Base-by-base conservation (phyloP, 768 basidiomycete genomes). In the Tulasnella sp. region DNA sequence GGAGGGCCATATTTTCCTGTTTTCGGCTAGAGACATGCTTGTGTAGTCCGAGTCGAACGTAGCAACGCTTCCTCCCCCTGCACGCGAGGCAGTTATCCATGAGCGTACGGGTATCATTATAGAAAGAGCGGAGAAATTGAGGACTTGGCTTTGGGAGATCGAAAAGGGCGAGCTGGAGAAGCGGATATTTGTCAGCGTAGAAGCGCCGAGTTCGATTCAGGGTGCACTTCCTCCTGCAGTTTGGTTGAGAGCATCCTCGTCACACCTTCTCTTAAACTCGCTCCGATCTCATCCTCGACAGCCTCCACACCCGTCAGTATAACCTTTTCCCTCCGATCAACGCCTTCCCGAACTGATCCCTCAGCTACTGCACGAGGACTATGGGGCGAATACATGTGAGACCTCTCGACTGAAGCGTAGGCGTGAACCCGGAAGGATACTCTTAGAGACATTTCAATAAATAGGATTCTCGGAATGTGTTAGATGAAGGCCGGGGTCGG, bases 261-360 rank as follows among this genome's bases (percentile, higher is more conserved):
- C 12, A 69, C 78, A 48, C 73, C 78, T 41, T 74, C 22, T 41
- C 48, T 72, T 20, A 72, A 20, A n/a, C 24, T 42, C 42, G 60
- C 78, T n/a, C 64, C 40, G 9, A 79, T 46, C 69, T 79, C 78
- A 46, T 79, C 78, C 28, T n/a, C 78, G 11, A 20, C 37, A 69
- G 78, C 78, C 31, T 46, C 78, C 75, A 79, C 42, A 6, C 64
- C 78, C 37, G 78, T 54, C 28, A 72, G n/a, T n/a, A n/a, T n/a
- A n/a, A n/a, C n/a, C n/a, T n/a, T 20, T 64, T 58, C 24, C 9
- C 72, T 44, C 72, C 37, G 18, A 80, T 58, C 37, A 75, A 60
- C 16, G 79, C 72, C 14, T 75, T 42, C 42, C 75, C 72, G 79
- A 80, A 80, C 28, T 28, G 72, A 41, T 75, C 72, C n/a, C 73